Evolutionary conservation across 2,329 filamentous ascomycete species (phyloP), one percentile per base, ranked within the genome.

Genomic region (Nemania bipapillata): DNA sequence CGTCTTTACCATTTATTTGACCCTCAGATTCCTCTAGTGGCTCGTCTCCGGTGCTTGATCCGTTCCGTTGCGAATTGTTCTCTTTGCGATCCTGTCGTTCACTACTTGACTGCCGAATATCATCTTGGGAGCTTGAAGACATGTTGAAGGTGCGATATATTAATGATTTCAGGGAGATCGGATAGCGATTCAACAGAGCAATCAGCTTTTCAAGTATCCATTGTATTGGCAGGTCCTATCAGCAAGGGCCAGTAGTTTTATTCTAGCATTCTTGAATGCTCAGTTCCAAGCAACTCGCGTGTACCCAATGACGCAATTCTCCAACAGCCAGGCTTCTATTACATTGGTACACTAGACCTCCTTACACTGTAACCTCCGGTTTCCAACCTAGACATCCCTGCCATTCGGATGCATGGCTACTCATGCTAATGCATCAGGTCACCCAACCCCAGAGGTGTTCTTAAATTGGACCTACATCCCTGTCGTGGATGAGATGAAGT

Each of bases 191-290:
- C 22, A 28, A 17, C 47, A n/a, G 53, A 56, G 17, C 32, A 64
- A 24, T 24, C 50, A 30, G 5, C 58, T 12, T 5, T 47, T 58
- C 15, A 28, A 49, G 2, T 12, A 7, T 35, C 28, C 20, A 63
- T 50, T 50, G 7, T 22, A 59, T 17, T n/a, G n/a, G n/a, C 40
- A 52, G 49, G n/a, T 22, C 42, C 30, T 4, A 54, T 22, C 24
- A 57, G 49, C 47, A 61, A 35, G 35, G 4, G 4, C 61, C 40
- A 67, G 66, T 66, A 68, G 65, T 74, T 75, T 75, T 76, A 76
- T 74, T 73, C 22, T 65, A 53, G 52, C 32, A 59, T 61, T 63
- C 50, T n/a, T 52, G 57, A n/a, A 68, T 52, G 26, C 37, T n/a
- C 12, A 56, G 7, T 24, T n/a, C 24, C 17, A 32, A 58, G 28